Conservation (phyloP, 2,329 filamentous ascomycete species). For the Celoporthe dispersa region DNA sequence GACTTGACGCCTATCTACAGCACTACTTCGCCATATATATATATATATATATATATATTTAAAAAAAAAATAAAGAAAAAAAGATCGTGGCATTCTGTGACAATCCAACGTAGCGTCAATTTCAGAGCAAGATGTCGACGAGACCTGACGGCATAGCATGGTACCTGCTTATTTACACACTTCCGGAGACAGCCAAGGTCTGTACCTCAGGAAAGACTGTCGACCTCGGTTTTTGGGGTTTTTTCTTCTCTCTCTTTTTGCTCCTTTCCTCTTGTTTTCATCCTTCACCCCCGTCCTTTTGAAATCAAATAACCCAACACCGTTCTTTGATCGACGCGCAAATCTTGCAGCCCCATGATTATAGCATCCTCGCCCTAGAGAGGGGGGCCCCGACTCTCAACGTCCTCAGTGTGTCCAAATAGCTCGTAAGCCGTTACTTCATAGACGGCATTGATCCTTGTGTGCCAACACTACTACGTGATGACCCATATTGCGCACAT, state of each 20-base stretch:
- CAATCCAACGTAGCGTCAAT: conserved; percentile 3
- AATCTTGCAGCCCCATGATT: background rate
- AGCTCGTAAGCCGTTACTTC: conserved; percentile 23
- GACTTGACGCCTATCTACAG: background rate
- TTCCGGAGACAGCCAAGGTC: background rate
- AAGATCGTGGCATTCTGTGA: background rate
- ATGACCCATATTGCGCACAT: background rate
- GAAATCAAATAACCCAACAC: background rate
- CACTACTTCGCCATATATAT: background rate
- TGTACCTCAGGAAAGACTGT: background rate
- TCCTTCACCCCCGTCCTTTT: background rate
- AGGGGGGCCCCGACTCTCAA: background rate
- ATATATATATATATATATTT: too few species aligned
- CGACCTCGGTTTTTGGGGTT: background rate
- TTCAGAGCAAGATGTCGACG: background rate
- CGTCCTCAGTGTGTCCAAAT: background rate
- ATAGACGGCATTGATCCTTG: background rate
- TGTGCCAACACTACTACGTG: background rate
- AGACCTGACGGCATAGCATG: background rate
- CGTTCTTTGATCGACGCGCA: background rate
- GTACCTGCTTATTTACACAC: conserved; percentile 6
- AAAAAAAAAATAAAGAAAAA: too few species aligned
- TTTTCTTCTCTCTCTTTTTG: background rate
- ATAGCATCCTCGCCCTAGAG: background rate
- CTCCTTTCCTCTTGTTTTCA: too few species aligned